Conservation (phyloP, 2,329 filamentous ascomycete genomes). For the Cadophora gregata region DNA sequence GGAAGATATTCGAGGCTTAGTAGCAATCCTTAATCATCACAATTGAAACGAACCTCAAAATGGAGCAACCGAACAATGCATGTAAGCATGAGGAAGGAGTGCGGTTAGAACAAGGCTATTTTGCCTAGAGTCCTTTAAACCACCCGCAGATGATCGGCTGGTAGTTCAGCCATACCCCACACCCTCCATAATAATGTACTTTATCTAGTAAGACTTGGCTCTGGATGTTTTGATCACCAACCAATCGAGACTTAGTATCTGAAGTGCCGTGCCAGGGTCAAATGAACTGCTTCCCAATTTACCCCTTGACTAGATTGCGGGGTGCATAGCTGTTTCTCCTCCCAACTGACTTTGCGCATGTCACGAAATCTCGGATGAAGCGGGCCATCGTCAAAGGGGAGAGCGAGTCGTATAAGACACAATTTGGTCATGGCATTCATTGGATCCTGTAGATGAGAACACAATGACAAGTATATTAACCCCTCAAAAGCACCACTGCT, state of each 20-base stretch:
- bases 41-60: background rate
- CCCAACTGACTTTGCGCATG: constrained; percentile 20
- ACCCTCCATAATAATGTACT: constrained; percentile 22
- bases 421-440: background rate
- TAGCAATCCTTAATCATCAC: constrained; percentile 13
- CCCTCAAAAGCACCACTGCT: background rate
- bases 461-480: background rate
- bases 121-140: constrained; percentile 21
- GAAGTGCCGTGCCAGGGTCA: constrained; percentile 27
- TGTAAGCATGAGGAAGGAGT: constrained; percentile 2
- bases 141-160: constrained; percentile 13
- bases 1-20: constrained; percentile 1
- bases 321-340: constrained; percentile 26
- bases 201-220: constrained; percentile 27
- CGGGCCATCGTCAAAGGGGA: background rate
- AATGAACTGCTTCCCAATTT: constrained; percentile 26
- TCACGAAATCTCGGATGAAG: background rate
- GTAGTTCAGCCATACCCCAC: constrained; percentile 20
- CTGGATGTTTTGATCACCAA: constrained; percentile 16
- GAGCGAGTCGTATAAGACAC: background rate
- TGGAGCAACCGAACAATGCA: constrained; percentile 4
- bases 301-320: constrained; percentile 28
- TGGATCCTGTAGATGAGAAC: too few relatives aligned
- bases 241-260: constrained; percentile 19
- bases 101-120: constrained; percentile 19